These are phyloP conservation scores for Lentinula lateritia DNA, from an alignment of 768 basidiomycete species.

Conservation along the genomic window DNA sequence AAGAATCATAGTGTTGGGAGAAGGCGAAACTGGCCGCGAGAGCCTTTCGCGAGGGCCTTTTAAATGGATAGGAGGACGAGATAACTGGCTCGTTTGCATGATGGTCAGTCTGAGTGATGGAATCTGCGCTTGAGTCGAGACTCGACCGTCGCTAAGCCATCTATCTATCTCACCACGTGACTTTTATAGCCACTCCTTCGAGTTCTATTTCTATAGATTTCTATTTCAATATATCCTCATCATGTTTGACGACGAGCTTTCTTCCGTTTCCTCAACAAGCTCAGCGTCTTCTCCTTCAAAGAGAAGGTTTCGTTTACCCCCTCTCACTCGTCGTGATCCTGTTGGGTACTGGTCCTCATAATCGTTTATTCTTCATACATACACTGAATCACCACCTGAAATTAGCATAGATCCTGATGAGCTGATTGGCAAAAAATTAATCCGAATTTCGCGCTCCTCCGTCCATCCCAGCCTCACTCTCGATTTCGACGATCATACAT, in stretches of 20 bases:
- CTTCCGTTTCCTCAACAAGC: constrained; percentile 4
- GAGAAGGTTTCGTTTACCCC: constrained; percentile 25
- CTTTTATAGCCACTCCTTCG: background rate
- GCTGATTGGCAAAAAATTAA: constrained; percentile 40
- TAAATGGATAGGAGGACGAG: constrained; percentile 22
- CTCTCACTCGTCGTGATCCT: constrained; percentile 26
- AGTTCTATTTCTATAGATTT: background rate
- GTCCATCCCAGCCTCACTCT: constrained; percentile 44
- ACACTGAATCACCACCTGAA: too few relatives aligned
- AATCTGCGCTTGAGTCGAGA: background rate
- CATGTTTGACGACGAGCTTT: constrained; percentile 5
- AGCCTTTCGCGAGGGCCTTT: constrained; percentile 32
- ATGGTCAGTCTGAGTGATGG: background rate
- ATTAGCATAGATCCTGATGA: constrained; percentile 33
- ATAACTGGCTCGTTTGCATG: constrained; percentile 15
- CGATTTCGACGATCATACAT: constrained; percentile 36
- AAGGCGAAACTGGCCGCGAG: constrained; percentile 1
- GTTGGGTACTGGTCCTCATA: constrained; percentile 18
- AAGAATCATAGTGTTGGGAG: constrained; percentile 17
- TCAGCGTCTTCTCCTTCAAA: background rate
- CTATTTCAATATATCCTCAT: constrained; percentile 6
- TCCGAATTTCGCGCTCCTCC: constrained; percentile 31
- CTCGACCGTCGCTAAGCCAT: background rate
- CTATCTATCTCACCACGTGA: background rate
- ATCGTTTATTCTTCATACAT: too few relatives aligned